phyloP scores from a whole-genome alignment of 169 alveolate genomes.

The Ichthyophthirius multifiliis region DNA sequence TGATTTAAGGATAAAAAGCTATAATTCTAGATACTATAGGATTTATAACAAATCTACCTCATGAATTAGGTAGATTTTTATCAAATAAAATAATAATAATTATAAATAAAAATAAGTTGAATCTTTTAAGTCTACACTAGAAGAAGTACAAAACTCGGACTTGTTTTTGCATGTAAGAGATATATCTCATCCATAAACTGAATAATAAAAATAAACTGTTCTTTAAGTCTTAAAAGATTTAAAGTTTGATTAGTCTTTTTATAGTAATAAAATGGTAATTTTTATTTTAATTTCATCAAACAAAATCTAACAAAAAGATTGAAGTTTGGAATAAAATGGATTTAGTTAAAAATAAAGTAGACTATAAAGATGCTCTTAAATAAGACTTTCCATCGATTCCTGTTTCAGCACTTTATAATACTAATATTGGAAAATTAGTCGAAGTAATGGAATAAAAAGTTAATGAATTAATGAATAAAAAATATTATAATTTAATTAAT shows the following conservation, averaged over 20 bases:
- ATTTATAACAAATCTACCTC: slow-evolving; percentile 89
- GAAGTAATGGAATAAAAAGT: slow-evolving; percentile 33
- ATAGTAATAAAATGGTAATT: slow-evolving; percentile 49
- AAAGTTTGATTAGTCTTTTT: slow-evolving; percentile 67
- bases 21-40: slow-evolving; percentile 89
- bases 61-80: slow-evolving; percentile 38
- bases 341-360: slow-evolving; percentile 50
- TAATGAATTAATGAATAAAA: slow-evolving; percentile 30
- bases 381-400: slow-evolving; percentile 58
- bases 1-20: slow-evolving; percentile 47
- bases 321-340: slow-evolving; percentile 94
- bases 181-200: slow-evolving; percentile 77
- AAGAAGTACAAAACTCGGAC: slow-evolving; percentile 86
- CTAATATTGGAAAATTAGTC: slow-evolving; percentile 43
- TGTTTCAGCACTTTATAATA: slow-evolving; percentile 53
- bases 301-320: slow-evolving; percentile 29
- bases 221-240: slow-evolving; percentile 77
- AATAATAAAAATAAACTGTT: slow-evolving; percentile 79
- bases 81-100: background rate
- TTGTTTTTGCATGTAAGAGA: slow-evolving; percentile 82
- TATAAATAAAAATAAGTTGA: slow-evolving; percentile 57
- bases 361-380: background rate
- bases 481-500: slow-evolving; percentile 16
- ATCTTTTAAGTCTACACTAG: slow-evolving; percentile 81
- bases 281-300: background rate